Percentiles rank a stretch among this genome's conserved stretches.
Conservation (phyloP, 2,329 filamentous ascomycete species). For the Colletotrichum abscissum region DNA sequence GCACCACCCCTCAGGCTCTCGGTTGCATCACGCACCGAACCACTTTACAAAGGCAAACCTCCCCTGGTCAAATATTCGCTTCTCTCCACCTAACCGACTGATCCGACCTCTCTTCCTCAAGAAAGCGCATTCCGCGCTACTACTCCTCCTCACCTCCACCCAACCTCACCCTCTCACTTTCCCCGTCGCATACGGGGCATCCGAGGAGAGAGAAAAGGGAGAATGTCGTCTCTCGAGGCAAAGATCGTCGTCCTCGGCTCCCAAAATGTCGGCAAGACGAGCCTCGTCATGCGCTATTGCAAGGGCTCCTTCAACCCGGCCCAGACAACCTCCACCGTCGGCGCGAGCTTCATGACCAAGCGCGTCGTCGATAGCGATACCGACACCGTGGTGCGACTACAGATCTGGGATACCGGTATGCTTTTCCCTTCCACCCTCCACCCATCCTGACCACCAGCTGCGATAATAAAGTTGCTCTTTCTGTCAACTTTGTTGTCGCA, state of each 20-base stretch:
- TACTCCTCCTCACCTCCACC: no score
- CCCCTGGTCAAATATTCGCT: no score
- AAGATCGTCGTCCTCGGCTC: slow-evolving; percentile 85
- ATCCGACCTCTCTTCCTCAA: no score
- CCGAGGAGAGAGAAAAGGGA: neutral
- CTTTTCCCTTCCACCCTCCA: neutral
- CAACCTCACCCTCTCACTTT: no score
- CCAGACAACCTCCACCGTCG: slow-evolving; percentile 77
- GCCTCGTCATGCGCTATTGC: slow-evolving; percentile 80
- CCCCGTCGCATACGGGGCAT: neutral
- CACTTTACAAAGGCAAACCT: no score
- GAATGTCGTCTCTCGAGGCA: slow-evolving; percentile 75
- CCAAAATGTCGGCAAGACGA: slow-evolving; percentile 84
- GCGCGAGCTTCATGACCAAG: slow-evolving; percentile 84
- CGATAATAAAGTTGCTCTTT: neutral
- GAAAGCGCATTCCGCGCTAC: no score
- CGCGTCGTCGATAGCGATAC: slow-evolving; percentile 85
- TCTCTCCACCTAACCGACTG: no score
- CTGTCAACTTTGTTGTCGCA: neutral
- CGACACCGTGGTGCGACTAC: slow-evolving; percentile 87
- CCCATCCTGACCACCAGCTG: no score
- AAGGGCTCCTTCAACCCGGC: slow-evolving; percentile 76
- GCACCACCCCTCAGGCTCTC: no score
- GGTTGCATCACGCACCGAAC: no score
- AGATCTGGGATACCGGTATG: slow-evolving; percentile 92